Conservation (phyloP, 192 early-diverging fungal genomes). For the Backusella mclennaniae region DNA sequence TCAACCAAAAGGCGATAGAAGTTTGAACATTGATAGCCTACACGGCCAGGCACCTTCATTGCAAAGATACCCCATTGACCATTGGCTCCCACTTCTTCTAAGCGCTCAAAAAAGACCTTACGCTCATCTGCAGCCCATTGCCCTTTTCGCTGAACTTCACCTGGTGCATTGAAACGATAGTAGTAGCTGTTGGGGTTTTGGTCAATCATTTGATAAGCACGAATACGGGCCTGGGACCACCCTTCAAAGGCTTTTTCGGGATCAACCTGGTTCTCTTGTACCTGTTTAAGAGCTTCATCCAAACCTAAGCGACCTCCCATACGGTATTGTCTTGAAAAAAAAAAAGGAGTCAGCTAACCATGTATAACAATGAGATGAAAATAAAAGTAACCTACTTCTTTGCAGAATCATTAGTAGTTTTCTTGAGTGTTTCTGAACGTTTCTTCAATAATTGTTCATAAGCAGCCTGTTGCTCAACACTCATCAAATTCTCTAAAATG, state of each 20-base stretch:
- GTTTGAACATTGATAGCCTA: conserved; percentile 98
- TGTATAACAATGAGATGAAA: not conserved
- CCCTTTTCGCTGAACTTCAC: conserved; percentile 91
- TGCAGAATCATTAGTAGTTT: conserved; percentile 74
- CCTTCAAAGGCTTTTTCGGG: conserved; percentile 90
- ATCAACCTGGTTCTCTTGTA: conserved; percentile 77
- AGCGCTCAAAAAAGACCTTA: conserved; percentile 77
- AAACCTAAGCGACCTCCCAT: conserved; percentile 74
- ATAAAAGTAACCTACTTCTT: conserved; percentile 52
- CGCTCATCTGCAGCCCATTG: conserved; percentile 89
- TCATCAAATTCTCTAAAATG: conserved; percentile 54
- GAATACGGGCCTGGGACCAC: conserved; percentile 92
- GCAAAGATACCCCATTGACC: conserved; percentile 98
- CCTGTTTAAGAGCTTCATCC: conserved; percentile 89
- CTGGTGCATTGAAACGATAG: conserved; percentile 96
- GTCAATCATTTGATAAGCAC: conserved; percentile 91
- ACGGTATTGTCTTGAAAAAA: conserved; percentile 44
- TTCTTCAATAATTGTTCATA: conserved; percentile 87
- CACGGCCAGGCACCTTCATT: conserved; percentile 91
- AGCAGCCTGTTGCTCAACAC: conserved; percentile 78
- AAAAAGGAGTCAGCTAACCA: not conserved
- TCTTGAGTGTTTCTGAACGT: conserved; percentile 74
- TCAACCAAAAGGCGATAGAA: conserved; percentile 92
- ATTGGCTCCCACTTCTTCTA: conserved; percentile 87
- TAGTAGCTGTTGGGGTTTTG: conserved; percentile 97